Evolutionary conservation across 352 stramenopile species (phyloP).

Genomic region (Stramenopiles sp.): DNA sequence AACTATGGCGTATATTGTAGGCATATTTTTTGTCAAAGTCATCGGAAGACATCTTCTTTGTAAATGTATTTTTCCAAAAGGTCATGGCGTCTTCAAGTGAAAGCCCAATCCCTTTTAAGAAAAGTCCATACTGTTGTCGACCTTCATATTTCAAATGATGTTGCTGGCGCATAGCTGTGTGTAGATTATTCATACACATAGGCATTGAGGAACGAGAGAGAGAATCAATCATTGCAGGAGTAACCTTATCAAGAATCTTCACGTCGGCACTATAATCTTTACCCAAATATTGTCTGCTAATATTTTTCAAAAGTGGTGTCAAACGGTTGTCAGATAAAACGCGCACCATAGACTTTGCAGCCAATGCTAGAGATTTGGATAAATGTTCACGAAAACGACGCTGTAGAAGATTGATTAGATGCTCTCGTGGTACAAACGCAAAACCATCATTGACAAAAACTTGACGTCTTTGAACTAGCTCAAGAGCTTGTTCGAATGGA

Average conservation of each 20-base stretch:
- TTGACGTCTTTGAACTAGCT: conserved; percentile 42
- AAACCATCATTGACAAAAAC: conserved; percentile 66
- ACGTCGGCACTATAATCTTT: conserved; percentile 27
- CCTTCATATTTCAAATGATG: conserved; percentile 85
- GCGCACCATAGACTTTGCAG: conserved; percentile 34
- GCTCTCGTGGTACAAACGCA: conserved; percentile 67
- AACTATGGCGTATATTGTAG: conserved; percentile 96
- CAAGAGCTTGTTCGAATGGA: conserved; percentile 72
- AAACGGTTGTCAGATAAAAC: conserved; percentile 37
- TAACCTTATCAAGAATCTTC: neutral
- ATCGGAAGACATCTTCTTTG: conserved; percentile 54
- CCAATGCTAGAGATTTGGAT: conserved; percentile 44
- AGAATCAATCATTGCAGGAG: neutral
- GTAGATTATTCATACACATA: conserved; percentile 79
- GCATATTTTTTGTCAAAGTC: conserved; percentile 93
- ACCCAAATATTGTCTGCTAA: conserved; percentile 80
- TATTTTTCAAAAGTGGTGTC: conserved; percentile 56
- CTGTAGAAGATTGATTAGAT: conserved; percentile 64
- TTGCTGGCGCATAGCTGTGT: conserved; percentile 57
- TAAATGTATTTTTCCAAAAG: conserved; percentile 69
- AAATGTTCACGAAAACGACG: conserved; percentile 61
- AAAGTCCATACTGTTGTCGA: conserved; percentile 84
- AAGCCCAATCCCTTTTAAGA: conserved; percentile 85
- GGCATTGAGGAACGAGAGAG: conserved; percentile 18
- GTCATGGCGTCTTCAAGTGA: conserved; percentile 68